Conservation (phyloP, 495 filamentous ascomycete genomes). For the Stereocaulon alpinum region DNA sequence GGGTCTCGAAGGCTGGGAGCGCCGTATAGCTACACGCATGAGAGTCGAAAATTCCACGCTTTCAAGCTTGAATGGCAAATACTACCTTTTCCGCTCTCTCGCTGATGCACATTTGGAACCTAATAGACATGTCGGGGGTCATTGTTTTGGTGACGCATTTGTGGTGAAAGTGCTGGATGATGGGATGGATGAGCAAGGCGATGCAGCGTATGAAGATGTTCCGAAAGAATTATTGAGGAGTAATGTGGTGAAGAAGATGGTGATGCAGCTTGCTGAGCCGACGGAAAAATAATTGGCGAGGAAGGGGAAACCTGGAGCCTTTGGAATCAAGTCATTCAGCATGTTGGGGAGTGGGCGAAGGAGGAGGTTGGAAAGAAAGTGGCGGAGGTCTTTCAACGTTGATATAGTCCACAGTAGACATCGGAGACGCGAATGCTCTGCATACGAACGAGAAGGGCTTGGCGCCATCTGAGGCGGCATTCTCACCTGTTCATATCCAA, state of each 20-base stretch:
- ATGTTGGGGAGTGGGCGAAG: neutral
- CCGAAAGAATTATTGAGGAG: conserved; percentile 2
- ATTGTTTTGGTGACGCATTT: neutral
- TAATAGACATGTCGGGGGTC: neutral
- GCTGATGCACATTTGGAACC: neutral
- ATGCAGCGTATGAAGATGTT: conserved; percentile 7
- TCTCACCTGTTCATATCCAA: too few relatives aligned
- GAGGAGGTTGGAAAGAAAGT: neutral
- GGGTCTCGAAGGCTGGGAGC: neutral
- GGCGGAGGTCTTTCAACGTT: neutral
- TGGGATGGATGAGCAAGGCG: conserved; percentile 1
- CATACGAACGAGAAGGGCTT: too few relatives aligned
- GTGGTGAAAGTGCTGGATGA: neutral
- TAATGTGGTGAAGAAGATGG: neutral
- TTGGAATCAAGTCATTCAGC: neutral
- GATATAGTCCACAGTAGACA: too few relatives aligned
- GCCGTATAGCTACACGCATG: neutral
- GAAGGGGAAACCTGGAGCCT: conserved; percentile 4
- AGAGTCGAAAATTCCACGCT: neutral
- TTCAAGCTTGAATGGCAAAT: neutral
- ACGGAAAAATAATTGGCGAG: neutral
- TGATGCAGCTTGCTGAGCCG: neutral
- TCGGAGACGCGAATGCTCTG: too few relatives aligned
- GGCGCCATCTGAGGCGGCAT: too few relatives aligned
- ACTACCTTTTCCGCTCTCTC: neutral